A percentile compares a stretch with the other conserved stretches of the same genome.
Evolutionary conservation across 2,329 filamentous ascomycete genomes (phyloP).

Genomic region (Alternaria atra): DNA sequence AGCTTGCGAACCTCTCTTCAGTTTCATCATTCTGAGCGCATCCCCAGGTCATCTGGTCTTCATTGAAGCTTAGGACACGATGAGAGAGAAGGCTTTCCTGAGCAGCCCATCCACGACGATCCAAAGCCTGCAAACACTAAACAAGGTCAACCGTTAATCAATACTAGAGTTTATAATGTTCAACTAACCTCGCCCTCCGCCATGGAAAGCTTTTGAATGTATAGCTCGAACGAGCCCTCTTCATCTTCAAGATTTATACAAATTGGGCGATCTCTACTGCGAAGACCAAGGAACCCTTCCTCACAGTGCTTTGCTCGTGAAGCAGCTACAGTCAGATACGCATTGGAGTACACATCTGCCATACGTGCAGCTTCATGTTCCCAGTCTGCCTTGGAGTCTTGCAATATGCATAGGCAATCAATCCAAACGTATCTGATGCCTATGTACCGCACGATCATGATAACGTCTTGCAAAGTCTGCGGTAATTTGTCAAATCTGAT

Average conservation of each 20-base stretch:
- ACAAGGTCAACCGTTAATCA: background rate
- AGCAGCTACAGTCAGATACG: background rate
- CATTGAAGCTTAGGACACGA: background rate
- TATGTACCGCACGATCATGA: too few species aligned
- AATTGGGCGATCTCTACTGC: accelerated
- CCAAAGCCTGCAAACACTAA: background rate
- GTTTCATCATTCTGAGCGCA: background rate
- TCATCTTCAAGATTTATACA: background rate
- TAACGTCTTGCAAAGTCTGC: too few species aligned
- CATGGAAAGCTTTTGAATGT: background rate
- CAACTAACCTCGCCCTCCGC: background rate
- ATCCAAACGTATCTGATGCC: too few species aligned
- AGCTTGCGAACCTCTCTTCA: background rate
- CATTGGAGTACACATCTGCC: background rate
- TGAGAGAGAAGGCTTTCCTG: background rate
- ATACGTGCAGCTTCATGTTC: too few species aligned
- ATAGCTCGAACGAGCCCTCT: accelerated
- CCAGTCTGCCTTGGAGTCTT: too few species aligned
- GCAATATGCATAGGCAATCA: too few species aligned
- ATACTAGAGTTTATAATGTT: background rate
- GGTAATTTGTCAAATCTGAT: too few species aligned
- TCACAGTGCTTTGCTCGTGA: background rate
- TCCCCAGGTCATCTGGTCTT: background rate
- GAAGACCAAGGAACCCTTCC: background rate
- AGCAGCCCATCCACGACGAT: background rate